Evolutionary conservation across 768 basidiomycete genomes (phyloP), one percentile per base, ranked within the genome.

Genomic region (Boletus sp.): DNA sequence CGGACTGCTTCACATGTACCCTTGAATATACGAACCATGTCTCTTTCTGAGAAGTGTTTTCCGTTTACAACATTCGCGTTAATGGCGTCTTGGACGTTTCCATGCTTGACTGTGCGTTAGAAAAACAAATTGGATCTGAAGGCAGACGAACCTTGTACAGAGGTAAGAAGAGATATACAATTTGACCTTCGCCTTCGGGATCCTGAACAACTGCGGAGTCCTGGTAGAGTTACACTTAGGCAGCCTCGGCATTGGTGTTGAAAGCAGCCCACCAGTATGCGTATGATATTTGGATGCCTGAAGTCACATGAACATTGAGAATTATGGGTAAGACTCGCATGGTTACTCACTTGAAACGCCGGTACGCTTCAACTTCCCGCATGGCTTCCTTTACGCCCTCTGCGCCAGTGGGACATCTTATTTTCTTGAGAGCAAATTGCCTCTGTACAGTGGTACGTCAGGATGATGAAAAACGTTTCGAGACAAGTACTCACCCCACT

Each of bases 231-330:
- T 60, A 34, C 40, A 35, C 25, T 50, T 14, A 29, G 4, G n/a
- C 29, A 37, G 19, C 23, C 17, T 43, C 11, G 4, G n/a, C n/a
- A 17, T 27, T 29, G 2, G 34, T 23, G 9, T 3, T 23, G 25
- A 47, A 42, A 33, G 19, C 7, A 74, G 74, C 51, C 61, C 40
- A 89, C 91, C 70, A 96, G 72, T 69, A 96, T 93, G 35, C 89
- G 89, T 68, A 99, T 99, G 64, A 98, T 98, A 70, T 98, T 98
- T 19, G 89, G 90, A 70, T 98, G 96, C 69, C 92, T 94, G 60
- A 54, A 23, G 30, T 21, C 23, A 52, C 42, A 25, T 49, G 30
- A 25, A 8, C 23, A 49, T 50, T 27, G 42, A 46, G 38, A 30
- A 15, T 15, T 32, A 33, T 25, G 48, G 14, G 10, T 19, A 42